These are phyloP conservation scores for Filosporella fistucella DNA, from an alignment of 495 filamentous ascomycete genomes.

Conservation along the genomic window DNA sequence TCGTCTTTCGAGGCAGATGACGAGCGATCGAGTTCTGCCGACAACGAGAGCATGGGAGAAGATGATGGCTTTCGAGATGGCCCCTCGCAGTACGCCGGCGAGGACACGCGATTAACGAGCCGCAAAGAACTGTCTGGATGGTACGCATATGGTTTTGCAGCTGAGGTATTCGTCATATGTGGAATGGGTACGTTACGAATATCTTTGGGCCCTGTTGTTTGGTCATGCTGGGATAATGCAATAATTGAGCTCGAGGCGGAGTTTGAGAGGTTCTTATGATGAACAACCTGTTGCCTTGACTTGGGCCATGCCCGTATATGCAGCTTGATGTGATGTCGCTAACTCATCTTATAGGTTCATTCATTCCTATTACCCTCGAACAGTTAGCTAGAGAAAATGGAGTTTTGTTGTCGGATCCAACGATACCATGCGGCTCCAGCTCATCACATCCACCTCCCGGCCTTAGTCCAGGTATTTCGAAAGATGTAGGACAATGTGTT, in stretches of 20 bases:
- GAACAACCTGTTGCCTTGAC: too few species aligned
- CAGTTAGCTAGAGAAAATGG: constrained; percentile 88
- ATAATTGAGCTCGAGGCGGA: too few species aligned
- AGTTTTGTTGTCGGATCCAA: constrained; percentile 71
- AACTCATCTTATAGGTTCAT: constrained; percentile 58
- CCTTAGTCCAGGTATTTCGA: constrained; percentile 18
- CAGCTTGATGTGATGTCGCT: neutral
- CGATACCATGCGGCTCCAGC: constrained; percentile 59
- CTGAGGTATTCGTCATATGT: constrained; percentile 97
- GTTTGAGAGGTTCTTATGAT: too few species aligned
- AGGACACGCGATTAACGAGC: constrained; percentile 86
- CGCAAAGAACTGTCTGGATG: constrained; percentile 84
- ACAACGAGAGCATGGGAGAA: constrained; percentile 31
- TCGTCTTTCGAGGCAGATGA: constrained; percentile 60
- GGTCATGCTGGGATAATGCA: neutral
- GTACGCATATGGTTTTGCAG: constrained; percentile 95
- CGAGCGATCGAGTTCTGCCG: constrained; percentile 49
- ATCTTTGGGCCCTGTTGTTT: neutral
- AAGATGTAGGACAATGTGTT: constrained; percentile 63
- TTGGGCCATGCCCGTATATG: neutral
- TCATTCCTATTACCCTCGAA: constrained; percentile 95
- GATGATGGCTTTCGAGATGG: constrained; percentile 14
- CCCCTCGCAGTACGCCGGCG: constrained; percentile 60
- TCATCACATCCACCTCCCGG: constrained; percentile 13
- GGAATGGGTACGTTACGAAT: constrained; percentile 48